Percentiles rank a stretch among this genome's conserved stretches.
phyloP scores from a whole-genome alignment of 345 rosid species.

The Eucalyptus erythrocorys region DNA sequence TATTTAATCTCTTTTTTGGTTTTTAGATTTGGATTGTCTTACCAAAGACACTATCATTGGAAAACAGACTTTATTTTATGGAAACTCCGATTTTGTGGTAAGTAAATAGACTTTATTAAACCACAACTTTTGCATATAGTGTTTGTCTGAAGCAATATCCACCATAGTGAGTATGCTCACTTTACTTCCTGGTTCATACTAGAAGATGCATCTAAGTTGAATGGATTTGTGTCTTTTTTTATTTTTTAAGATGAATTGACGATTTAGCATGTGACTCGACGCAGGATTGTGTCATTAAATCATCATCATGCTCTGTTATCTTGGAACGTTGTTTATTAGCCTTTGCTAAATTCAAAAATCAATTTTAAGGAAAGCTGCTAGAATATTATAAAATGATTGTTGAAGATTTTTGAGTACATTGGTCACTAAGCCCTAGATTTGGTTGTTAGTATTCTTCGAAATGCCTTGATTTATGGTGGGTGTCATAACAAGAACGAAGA shows the following conservation, averaged over 20 bases:
- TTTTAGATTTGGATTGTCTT: too few species aligned
- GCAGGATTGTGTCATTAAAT: background rate
- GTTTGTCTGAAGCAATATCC: too few species aligned
- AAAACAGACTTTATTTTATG: too few species aligned
- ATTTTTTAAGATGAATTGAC: background rate
- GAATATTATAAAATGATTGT: background rate
- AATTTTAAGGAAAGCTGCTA: background rate
- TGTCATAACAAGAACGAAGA: too few species aligned
- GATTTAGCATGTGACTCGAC: background rate
- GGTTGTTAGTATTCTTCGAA: too few species aligned
- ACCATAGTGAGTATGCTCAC: too few species aligned
- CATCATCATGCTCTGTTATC: background rate
- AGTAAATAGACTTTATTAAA: too few species aligned
- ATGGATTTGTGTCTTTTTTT: background rate
- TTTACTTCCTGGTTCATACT: background rate
- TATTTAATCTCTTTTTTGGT: too few species aligned
- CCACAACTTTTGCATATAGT: background rate
- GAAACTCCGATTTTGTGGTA: too few species aligned
- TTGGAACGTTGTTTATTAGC: slow-evolving; percentile 38
- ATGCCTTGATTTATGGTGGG: too few species aligned
- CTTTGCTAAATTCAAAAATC: background rate
- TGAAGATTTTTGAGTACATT: background rate
- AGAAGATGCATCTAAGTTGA: background rate
- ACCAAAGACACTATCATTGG: too few species aligned
- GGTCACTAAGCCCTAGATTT: background rate